Evolutionary conservation across 1,139 yeast genomes (phyloP).

Genomic region (Candida albicans): DNA sequence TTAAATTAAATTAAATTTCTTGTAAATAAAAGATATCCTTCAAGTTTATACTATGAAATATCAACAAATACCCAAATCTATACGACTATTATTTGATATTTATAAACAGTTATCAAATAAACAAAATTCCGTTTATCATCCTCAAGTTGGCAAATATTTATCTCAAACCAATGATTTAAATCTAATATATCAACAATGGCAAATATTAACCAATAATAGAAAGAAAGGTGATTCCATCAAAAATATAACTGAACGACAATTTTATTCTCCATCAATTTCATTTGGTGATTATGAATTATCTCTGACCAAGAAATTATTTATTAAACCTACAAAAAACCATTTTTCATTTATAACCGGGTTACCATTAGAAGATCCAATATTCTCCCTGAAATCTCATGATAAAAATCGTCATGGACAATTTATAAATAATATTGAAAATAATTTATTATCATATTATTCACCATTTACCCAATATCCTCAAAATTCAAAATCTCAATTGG

Average conservation of each 20-base stretch:
- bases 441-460: not conserved
- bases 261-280: conserved; percentile 3
- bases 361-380: not conserved
- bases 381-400: not conserved
- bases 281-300: conserved; percentile 9
- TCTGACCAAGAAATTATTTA: conserved; percentile 1
- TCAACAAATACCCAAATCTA: not conserved
- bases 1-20: not conserved
- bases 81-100: conserved; percentile 6
- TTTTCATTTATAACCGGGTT: not conserved
- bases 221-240: not conserved
- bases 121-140: not conserved
- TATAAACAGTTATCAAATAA: not conserved
- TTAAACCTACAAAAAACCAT: conserved; percentile 1
- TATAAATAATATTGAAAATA: not conserved
- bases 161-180: not conserved
- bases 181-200: conserved; percentile 1
- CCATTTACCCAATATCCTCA: conserved; percentile 22
- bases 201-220: conserved; percentile 3
- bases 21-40: not conserved
- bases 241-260: not conserved
- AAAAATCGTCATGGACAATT: not conserved
- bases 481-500: conserved; percentile 14
- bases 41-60: not conserved
- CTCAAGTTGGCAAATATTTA: not conserved